Evolutionary conservation across 2,329 filamentous ascomycete genomes (phyloP).

Genomic region (Zymoseptoria tritici): DNA sequence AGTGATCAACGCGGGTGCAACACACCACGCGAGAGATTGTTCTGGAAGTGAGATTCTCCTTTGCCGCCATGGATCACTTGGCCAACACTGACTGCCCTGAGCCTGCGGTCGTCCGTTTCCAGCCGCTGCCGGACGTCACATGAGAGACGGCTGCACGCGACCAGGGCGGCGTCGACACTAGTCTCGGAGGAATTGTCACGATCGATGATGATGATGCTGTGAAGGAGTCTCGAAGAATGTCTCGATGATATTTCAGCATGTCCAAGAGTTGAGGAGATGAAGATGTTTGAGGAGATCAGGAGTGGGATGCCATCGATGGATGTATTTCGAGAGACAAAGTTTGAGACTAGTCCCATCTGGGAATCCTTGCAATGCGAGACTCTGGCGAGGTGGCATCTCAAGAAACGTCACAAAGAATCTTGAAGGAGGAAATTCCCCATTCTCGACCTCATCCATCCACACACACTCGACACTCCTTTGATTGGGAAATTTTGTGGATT

Average conservation of each 20-base stretch:
- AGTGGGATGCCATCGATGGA: not conserved
- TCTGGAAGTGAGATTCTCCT: not conserved
- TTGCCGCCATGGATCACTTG: not conserved
- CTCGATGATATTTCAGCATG: not conserved
- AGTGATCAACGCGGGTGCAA: not conserved
- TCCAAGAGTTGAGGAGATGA: not conserved
- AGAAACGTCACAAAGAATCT: not conserved
- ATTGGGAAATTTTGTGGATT: not conserved
- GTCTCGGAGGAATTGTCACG: not conserved
- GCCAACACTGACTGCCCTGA: not conserved
- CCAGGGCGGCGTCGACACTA: not conserved
- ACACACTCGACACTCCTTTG: not conserved
- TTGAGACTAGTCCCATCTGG: not conserved
- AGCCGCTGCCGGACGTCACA: not conserved
- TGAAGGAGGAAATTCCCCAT: not conserved
- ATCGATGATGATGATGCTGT: not conserved
- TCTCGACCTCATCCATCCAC: not conserved
- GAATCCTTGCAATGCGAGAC: not conserved
- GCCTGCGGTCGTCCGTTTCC: not conserved
- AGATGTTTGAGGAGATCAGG: not conserved
- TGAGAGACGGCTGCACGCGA: not conserved
- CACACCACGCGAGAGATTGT: not conserved
- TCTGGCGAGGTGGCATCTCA: not conserved
- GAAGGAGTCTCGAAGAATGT: not conserved
- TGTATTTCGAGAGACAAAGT: not conserved